Base-by-base conservation (phyloP, 202 grass and related monocot species). In the Schoenoplectus triqueter region DNA sequence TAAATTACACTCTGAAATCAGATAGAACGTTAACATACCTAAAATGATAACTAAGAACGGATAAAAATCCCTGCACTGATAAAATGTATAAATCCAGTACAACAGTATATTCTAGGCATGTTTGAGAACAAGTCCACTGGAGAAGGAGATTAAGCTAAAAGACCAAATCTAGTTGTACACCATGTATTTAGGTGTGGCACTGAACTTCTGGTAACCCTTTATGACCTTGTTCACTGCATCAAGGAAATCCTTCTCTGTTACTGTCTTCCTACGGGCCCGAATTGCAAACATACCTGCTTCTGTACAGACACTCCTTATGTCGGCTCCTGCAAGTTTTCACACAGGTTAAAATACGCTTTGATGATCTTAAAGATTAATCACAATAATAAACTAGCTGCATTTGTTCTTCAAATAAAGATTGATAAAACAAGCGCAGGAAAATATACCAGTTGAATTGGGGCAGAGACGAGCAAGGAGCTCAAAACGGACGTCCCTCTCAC, bases 131-230 rank as follows among this genome's bases (percentile, higher is more conserved):
- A 15, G 51, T 78, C 52, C 54, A 78, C 21, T 7, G 42, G 75
- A 44, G 7, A 73, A 75, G 54, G 75, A 17, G 75, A 60, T n/a
- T 17, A 73, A 45, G 13, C 39, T 44, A 78, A 56, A 69, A 57
- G 4, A 60, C 22, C 14, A 61, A 78, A 45, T 78, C 75, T 87
- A 97, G 73, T 97, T 97, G 44, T 97, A 97, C 67, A 95, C 92
- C 95, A 97, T 97, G 14, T 97, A 97, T 47, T 95, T 97, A 0
- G 95, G 92, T 13, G 95, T 97, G 7, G 95, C 95, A 10, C 95
- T 97, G 13, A 97, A 97, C 4, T 97, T 97, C 80, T 97, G 95
- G 4, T 97, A 95, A 1, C 92, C 95, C 77, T 97, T 97, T 0
- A 97, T 97, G 20, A 97, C 92, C 67, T 97, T 97, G 45, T 97